Evolutionary conservation across 2,329 filamentous ascomycete species (phyloP).

Genomic region (Rhinocladiella mackenziei): DNA sequence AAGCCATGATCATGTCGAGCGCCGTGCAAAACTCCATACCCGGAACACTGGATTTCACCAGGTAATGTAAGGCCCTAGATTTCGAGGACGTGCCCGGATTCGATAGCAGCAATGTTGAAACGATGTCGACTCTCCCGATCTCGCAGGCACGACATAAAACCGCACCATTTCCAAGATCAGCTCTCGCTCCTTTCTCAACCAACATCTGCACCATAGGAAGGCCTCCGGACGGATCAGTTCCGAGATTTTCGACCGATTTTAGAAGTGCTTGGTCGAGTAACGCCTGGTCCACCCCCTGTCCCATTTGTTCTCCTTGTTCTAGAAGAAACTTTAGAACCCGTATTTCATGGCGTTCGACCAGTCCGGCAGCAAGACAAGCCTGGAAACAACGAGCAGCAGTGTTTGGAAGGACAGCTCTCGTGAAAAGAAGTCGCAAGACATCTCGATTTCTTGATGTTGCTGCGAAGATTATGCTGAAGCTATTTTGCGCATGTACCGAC

Average conservation of each 20-base stretch:
- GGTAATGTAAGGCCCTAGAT: conserved; percentile 3
- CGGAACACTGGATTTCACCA: conserved; percentile 22
- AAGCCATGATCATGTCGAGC: neutral
- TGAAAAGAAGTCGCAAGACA: conserved; percentile 20
- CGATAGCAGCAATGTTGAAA: conserved; percentile 30
- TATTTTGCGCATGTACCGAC: conserved; percentile 53
- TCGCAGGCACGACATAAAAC: conserved; percentile 57
- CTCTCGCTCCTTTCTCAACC: conserved; percentile 45
- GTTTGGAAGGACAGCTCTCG: conserved; percentile 7
- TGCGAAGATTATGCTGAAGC: conserved; percentile 46
- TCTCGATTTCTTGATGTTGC: conserved; percentile 19
- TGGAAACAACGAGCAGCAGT: conserved; percentile 22
- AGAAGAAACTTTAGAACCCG: conserved; percentile 4
- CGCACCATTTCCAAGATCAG: conserved; percentile 53
- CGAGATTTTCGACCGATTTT: neutral
- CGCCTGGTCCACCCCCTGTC: neutral
- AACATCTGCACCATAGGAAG: conserved; percentile 48
- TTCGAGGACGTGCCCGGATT: neutral
- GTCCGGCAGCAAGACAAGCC: conserved; percentile 44
- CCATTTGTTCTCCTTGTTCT: too few relatives aligned
- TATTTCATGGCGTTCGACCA: conserved; percentile 1
- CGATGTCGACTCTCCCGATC: conserved; percentile 52
- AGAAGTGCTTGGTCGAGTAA: neutral
- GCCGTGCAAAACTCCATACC: conserved; percentile 43
- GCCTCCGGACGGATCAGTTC: conserved; percentile 39